Evolutionary conservation across 306 rosid species (phyloP).

Genomic region (Comarum palustre): DNA sequence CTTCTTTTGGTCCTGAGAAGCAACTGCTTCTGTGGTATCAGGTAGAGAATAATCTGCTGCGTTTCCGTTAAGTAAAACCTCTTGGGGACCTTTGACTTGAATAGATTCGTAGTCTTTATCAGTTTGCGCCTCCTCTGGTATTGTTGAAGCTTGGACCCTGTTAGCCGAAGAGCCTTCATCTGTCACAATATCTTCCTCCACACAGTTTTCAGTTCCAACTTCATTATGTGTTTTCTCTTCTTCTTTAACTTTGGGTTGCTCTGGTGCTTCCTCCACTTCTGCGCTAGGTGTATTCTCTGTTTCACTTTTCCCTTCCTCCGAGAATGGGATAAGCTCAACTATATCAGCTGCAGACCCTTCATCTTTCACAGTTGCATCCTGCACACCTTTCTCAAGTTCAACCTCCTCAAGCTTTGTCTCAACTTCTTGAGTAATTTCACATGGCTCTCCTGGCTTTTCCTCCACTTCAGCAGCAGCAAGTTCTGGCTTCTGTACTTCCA

Average conservation of each 20-base stretch:
- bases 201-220: constrained; percentile 27
- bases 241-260: constrained; percentile 32
- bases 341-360: constrained; percentile 29
- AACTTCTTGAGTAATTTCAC: constrained; percentile 28
- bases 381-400: constrained; percentile 30
- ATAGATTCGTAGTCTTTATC: constrained; percentile 25
- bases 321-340: constrained; percentile 14
- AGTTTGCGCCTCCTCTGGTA: constrained; percentile 25
- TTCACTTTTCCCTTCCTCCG: constrained; percentile 26
- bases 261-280: constrained; percentile 35
- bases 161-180: constrained; percentile 25
- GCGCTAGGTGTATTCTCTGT: constrained; percentile 14
- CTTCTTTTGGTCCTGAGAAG: constrained; percentile 35
- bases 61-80: constrained; percentile 25
- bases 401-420: constrained; percentile 26
- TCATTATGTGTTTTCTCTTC: constrained; percentile 30
- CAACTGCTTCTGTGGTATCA: constrained; percentile 23
- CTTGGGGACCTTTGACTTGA: constrained; percentile 11
- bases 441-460: constrained; percentile 32
- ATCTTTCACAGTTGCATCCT: constrained; percentile 13
- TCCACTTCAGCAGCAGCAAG: constrained; percentile 31
- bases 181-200: constrained; percentile 15
- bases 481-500: constrained; percentile 16
- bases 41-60: constrained; percentile 31
- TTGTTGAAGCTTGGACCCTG: constrained; percentile 18